These are phyloP conservation scores for Periconia digitata DNA, from an alignment of 2,329 filamentous ascomycete genomes.

Conservation along the genomic window DNA sequence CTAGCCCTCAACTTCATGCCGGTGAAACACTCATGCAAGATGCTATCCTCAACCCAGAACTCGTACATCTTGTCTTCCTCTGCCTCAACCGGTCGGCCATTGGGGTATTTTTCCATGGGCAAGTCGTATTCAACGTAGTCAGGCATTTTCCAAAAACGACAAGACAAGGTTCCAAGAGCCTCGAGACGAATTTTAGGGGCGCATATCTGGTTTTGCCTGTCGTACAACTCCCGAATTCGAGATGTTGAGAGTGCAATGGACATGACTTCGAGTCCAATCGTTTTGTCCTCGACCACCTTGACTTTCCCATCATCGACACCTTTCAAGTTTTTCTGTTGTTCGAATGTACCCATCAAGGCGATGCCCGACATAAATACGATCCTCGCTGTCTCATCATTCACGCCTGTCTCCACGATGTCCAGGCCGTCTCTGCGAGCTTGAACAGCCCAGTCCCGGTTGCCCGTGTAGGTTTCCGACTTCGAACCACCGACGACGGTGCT, in stretches of 20 bases:
- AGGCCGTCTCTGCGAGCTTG: conserved; percentile 21
- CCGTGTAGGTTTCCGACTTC: conserved; percentile 47
- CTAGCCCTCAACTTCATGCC: conserved; percentile 55
- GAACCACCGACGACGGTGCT: conserved; percentile 66
- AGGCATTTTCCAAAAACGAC: conserved; percentile 53
- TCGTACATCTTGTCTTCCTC: conserved; percentile 45
- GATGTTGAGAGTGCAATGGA: conserved; percentile 54
- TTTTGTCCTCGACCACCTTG: conserved; percentile 22
- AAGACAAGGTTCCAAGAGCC: conserved; percentile 57
- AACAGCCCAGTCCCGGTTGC: conserved; percentile 46
- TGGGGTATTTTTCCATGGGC: conserved; percentile 30
- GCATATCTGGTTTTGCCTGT: conserved; percentile 30
- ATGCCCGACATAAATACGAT: conserved; percentile 56
- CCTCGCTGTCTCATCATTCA: conserved; percentile 51
- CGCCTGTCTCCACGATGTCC: conserved; percentile 30
- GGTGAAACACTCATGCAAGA: conserved; percentile 59
- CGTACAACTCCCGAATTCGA: conserved; percentile 51
- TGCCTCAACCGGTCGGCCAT: conserved; percentile 19
- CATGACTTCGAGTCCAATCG: conserved; percentile 42
- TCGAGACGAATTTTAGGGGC: conserved; percentile 45
- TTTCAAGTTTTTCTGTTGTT: conserved; percentile 42
- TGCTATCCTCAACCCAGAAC: conserved; percentile 69
- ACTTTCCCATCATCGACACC: conserved; percentile 14
- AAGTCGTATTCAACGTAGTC: conserved; percentile 43
- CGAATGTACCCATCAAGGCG: conserved; percentile 48